Conservation (phyloP, 1,139 yeast species). For the Hyphopichia buzzinii region DNA sequence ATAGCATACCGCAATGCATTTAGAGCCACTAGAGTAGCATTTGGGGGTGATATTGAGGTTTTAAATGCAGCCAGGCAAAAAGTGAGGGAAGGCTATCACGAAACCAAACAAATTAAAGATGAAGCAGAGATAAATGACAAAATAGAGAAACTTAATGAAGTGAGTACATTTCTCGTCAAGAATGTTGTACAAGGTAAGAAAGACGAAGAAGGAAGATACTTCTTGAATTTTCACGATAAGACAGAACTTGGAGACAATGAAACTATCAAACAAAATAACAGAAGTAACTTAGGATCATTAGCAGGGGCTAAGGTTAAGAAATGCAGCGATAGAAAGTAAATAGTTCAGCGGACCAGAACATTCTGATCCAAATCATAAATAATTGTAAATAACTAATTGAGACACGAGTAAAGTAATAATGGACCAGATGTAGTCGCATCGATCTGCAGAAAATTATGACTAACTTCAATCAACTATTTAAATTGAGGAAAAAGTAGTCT, state of each 20-base stretch:
- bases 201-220: slow-evolving; percentile 45
- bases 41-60: slow-evolving; percentile 53
- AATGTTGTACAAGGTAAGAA: slow-evolving; percentile 84
- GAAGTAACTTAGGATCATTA: slow-evolving; percentile 38
- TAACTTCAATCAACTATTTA: too few relatives aligned
- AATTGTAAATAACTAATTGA: slow-evolving; percentile 1
- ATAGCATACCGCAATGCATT: slow-evolving; percentile 67
- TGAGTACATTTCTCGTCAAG: slow-evolving; percentile 61
- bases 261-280: slow-evolving; percentile 35
- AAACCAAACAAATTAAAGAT: slow-evolving; percentile 26
- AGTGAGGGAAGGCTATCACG: slow-evolving; percentile 59
- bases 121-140: slow-evolving; percentile 48
- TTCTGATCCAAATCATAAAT: not conserved
- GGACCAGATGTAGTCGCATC: not conserved
- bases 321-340: slow-evolving; percentile 14
- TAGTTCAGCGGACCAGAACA: too few relatives aligned
- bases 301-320: slow-evolving; percentile 36
- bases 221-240: slow-evolving; percentile 69
- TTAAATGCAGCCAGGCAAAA: slow-evolving; percentile 62
- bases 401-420: not conserved
- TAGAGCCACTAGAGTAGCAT: slow-evolving; percentile 71
- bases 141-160: slow-evolving; percentile 61
- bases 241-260: slow-evolving; percentile 93
- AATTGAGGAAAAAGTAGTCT: too few relatives aligned
- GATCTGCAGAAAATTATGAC: too few relatives aligned